Conservation (phyloP, 129 eudicot genomes). For the Heracleum sosnowskyi region DNA sequence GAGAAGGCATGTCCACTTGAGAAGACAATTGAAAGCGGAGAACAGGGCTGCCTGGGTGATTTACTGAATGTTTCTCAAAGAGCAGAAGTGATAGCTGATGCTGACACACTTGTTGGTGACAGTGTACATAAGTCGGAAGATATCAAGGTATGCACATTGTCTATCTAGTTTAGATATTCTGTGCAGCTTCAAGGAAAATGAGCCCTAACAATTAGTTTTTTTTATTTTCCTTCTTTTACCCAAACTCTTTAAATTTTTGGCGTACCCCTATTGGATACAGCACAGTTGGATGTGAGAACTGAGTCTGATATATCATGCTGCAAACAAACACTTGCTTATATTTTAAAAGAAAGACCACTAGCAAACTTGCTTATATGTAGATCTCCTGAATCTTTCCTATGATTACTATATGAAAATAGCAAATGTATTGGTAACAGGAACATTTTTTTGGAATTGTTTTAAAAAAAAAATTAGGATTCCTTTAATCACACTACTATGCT, state of each 20-base stretch:
- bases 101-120: conserved; percentile 61
- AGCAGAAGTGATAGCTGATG: conserved; percentile 20
- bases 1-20: conserved; percentile 60
- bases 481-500: neutral
- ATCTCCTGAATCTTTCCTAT: neutral
- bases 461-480: neutral
- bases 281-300: neutral
- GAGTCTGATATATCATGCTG: neutral
- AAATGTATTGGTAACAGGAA: neutral
- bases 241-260: neutral
- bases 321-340: neutral
- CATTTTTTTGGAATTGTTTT: too few species aligned
- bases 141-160: conserved; percentile 40
- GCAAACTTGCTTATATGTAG: neutral
- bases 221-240: neutral
- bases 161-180: neutral
- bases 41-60: conserved; percentile 65
- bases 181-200: neutral
- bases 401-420: neutral
- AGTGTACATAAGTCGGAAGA: conserved; percentile 37
- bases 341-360: neutral
- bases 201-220: neutral
- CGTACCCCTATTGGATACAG: neutral
- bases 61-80: conserved; percentile 34
- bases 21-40: conserved; percentile 58